Base-by-base conservation (phyloP, 1,139 yeast species). In the Casaregolazyma suthepensis region DNA sequence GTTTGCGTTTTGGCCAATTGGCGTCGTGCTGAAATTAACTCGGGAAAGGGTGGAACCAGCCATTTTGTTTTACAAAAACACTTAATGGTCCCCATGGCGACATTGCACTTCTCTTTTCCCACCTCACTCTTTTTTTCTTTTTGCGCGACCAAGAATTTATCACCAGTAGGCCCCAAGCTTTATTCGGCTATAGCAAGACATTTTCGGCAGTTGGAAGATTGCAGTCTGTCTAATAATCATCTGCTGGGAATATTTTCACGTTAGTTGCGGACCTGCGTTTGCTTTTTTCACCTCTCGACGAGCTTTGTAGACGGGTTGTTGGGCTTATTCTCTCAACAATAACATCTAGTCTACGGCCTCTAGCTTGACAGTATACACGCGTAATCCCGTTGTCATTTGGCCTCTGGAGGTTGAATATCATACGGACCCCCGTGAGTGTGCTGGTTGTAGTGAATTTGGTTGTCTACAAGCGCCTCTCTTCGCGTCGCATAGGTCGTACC, bases 121-220 rank as follows among this genome's bases (percentile, higher is more conserved):
- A 43, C 50, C 38, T 22, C 50, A 38, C 43, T 40, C 43, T 47
- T 47, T 47, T 45, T 47, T 47, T 40, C 44, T 47, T 47, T 47
- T 47, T 38, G 42, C 44, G 40, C 31, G 40, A 20, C 50, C 50
- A 47, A 43, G 50, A 38, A 38, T 38, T 29, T 22, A 47, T 31
- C 44, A 38, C 43, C 22, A 38, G 35, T 43, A 35, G 17, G 40
- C 15, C 40, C 40, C 17, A 35, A 35, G 17, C 40, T 35, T 35
- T 15, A 35, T 35, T 35, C 40, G 40, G 50, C 26, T 26, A 45
- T 45, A 19, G 19, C 20, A 10, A 45, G 13, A 37, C 48, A 45
- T 45, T 29, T 45, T 13, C 42, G 48, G 37, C 48, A 35, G 35
- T 45, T 45, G 10, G 37, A 45, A 42, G 40, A 35, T 45, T 37